phyloP scores from a whole-genome alignment of 2,329 filamentous ascomycete genomes.

The Talaromyces sp. region DNA sequence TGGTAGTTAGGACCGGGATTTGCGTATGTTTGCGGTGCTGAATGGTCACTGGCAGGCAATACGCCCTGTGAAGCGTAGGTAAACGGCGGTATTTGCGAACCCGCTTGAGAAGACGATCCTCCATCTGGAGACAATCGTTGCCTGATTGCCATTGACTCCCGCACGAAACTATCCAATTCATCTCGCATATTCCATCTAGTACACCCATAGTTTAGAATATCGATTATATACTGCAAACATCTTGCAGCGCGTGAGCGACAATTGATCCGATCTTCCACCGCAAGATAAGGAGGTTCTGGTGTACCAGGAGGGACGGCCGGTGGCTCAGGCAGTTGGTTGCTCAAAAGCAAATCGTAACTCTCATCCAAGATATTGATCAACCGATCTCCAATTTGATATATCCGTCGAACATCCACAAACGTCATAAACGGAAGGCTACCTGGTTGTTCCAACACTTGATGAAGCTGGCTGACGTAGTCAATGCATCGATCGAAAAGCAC shows the following conservation, averaged over 20 bases:
- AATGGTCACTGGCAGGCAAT: conserved; percentile 6
- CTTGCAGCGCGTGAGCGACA: conserved; percentile 34
- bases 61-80: neutral
- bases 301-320: conserved; percentile 33
- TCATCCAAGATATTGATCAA: conserved; percentile 58
- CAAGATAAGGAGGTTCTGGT: conserved; percentile 34
- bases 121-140: conserved; percentile 8
- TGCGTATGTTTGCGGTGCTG: neutral
- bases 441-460: conserved; percentile 62
- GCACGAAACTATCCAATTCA: conserved; percentile 35
- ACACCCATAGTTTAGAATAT: conserved; percentile 35
- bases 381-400: conserved; percentile 66
- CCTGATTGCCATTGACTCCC: conserved; percentile 30
- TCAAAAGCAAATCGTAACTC: conserved; percentile 50
- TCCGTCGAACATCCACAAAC: conserved; percentile 82
- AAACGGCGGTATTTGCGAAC: neutral
- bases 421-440: conserved; percentile 69
- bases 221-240: conserved; percentile 34
- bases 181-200: conserved; percentile 36
- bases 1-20: neutral
- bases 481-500: conserved; percentile 85
- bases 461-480: conserved; percentile 74
- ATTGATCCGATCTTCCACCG: conserved; percentile 34
- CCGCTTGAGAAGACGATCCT: neutral
- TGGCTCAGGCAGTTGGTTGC: conserved; percentile 30